Evolutionary conservation across 306 rosid species (phyloP).

Genomic region (Rubus parviflorus): DNA sequence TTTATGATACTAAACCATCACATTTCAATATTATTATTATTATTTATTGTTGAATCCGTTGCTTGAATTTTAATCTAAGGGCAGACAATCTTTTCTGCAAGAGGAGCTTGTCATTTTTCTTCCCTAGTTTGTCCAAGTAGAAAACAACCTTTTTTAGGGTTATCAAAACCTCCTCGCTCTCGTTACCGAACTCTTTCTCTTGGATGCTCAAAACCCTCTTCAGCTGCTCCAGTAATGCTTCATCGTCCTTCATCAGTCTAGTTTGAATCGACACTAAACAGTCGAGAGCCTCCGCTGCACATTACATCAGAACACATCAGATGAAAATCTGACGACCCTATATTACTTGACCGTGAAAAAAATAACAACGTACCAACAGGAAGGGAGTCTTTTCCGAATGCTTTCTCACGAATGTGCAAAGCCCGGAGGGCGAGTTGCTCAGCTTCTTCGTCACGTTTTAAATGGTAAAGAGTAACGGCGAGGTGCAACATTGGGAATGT

Average conservation of each 20-base stretch:
- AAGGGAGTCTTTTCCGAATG: constrained; percentile 69
- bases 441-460: constrained; percentile 76
- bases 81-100: constrained; percentile 64
- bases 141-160: constrained; percentile 68
- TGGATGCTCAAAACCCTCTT: constrained; percentile 66
- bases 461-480: constrained; percentile 74
- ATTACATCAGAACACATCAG: neutral
- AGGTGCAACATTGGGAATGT: constrained; percentile 88
- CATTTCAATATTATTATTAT: neutral
- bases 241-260: constrained; percentile 55
- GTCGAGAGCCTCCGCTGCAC: constrained; percentile 87
- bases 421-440: constrained; percentile 74
- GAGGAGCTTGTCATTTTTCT: constrained; percentile 57
- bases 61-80: constrained; percentile 67
- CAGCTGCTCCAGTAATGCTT: constrained; percentile 52
- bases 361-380: constrained; percentile 61
- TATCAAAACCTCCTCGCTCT: constrained; percentile 65
- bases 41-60: constrained; percentile 47
- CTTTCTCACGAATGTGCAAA: constrained; percentile 70
- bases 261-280: constrained; percentile 82
- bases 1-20: neutral
- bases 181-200: constrained; percentile 73
- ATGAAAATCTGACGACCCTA: neutral
- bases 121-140: constrained; percentile 70
- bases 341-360: neutral